phyloP scores from a whole-genome alignment of 371 early-diverging fungal species.

The Mucor mucedo region DNA sequence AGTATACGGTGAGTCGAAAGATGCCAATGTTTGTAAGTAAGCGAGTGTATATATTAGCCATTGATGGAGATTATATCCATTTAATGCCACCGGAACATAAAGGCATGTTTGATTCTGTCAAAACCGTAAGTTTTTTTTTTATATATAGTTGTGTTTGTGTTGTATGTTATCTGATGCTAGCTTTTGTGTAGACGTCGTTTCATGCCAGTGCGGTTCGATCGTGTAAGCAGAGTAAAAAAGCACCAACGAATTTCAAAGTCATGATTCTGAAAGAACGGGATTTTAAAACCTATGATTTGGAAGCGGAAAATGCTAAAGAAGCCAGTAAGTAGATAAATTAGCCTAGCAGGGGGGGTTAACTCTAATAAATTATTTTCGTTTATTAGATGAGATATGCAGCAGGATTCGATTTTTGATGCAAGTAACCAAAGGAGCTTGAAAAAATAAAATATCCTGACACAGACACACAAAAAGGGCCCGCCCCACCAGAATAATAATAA shows the following conservation, averaged over 20 bases:
- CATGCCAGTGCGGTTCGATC: constrained; percentile 79
- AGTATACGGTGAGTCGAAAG: constrained; percentile 75
- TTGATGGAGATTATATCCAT: constrained; percentile 94
- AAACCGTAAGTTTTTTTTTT: constrained; percentile 62
- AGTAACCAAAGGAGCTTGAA: constrained; percentile 41
- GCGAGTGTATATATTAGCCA: constrained; percentile 85
- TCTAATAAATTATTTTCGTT: too few species aligned
- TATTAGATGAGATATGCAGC: constrained; percentile 52
- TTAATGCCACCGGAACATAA: constrained; percentile 87
- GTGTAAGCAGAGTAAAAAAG: constrained; percentile 80
- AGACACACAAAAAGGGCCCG: too few species aligned
- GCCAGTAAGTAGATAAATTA: constrained; percentile 59
- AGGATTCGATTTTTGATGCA: constrained; percentile 50
- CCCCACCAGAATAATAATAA: too few species aligned
- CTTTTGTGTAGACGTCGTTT: constrained; percentile 64
- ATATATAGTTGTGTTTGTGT: not conserved
- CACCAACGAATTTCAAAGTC: constrained; percentile 77
- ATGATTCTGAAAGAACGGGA: constrained; percentile 67
- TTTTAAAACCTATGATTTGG: constrained; percentile 78
- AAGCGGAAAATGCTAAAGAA: constrained; percentile 72
- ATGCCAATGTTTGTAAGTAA: constrained; percentile 84
- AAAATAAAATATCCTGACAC: not conserved
- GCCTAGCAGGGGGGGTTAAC: not conserved
- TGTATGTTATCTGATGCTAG: not conserved
- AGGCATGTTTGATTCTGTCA: constrained; percentile 80